Evolutionary conservation across 2,329 filamentous ascomycete genomes (phyloP).

Genomic region (Dactylellina haptotyla): DNA sequence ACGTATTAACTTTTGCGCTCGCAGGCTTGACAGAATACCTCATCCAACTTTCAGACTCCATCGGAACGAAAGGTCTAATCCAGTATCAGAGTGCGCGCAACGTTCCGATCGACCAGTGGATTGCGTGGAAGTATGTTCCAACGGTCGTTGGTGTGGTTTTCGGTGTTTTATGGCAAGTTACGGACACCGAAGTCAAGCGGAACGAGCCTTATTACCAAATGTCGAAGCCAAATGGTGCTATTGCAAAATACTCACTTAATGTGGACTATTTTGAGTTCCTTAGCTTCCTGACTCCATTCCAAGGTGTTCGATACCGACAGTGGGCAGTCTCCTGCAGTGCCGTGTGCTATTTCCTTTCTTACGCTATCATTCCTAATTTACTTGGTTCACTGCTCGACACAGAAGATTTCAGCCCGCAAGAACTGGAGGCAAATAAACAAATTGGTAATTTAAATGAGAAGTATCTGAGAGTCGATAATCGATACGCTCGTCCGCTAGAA

Average conservation of each 20-base stretch:
- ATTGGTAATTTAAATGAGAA: conserved; percentile 8
- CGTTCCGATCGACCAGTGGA: conserved; percentile 68
- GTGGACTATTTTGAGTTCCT: conserved; percentile 78
- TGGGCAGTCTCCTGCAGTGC: conserved; percentile 76
- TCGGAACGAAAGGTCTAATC: conserved; percentile 62
- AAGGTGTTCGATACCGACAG: conserved; percentile 71
- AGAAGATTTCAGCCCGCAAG: conserved; percentile 4
- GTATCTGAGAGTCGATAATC: conserved; percentile 60
- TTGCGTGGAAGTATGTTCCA: conserved; percentile 72
- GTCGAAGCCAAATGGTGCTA: conserved; percentile 68
- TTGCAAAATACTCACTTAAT: conserved; percentile 75
- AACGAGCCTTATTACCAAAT: conserved; percentile 75
- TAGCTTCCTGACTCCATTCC: conserved; percentile 72
- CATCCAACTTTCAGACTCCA: conserved; percentile 65
- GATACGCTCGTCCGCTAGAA: conserved; percentile 73
- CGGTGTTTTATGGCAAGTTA: conserved; percentile 74
- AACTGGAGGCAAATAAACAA: neutral
- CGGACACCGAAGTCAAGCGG: conserved; percentile 74
- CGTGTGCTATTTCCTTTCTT: conserved; percentile 72
- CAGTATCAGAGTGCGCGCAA: conserved; percentile 66
- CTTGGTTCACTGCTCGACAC: conserved; percentile 62
- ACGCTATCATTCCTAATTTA: conserved; percentile 75
- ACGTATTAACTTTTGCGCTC: conserved; percentile 68
- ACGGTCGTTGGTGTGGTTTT: conserved; percentile 71
- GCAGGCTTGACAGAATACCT: conserved; percentile 68